Conservation (phyloP, 2,329 filamentous ascomycete genomes). For the Metarhizium album region DNA sequence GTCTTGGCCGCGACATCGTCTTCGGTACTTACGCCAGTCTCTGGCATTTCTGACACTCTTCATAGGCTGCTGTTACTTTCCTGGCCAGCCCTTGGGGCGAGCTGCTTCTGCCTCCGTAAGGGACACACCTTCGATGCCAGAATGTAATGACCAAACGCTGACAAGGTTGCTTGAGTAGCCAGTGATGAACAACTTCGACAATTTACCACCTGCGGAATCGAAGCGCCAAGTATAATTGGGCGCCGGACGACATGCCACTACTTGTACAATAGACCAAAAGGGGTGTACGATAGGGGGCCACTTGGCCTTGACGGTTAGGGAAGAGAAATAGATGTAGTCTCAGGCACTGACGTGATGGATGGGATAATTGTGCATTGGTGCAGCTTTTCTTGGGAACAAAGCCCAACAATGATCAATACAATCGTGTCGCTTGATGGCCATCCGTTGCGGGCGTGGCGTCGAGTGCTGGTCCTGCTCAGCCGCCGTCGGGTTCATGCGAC, state of each 20-base stretch:
- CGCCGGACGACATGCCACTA: slow-evolving; percentile 7
- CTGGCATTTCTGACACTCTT: slow-evolving; percentile 6
- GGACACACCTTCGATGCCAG: slow-evolving; percentile 2
- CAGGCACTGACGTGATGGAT: neutral
- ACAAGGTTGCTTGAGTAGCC: neutral
- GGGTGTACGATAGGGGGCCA: slow-evolving; percentile 1
- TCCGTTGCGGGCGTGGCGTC: neutral
- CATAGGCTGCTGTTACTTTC: slow-evolving; percentile 39
- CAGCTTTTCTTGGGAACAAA: neutral
- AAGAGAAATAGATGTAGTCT: neutral
- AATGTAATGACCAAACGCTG: neutral
- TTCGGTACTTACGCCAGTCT: neutral
- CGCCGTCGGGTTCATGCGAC: too few relatives aligned
- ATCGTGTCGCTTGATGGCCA: neutral
- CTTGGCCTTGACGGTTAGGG: neutral
- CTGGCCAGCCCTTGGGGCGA: slow-evolving; percentile 59
- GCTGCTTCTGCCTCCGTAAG: slow-evolving; percentile 54
- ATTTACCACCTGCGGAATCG: neutral
- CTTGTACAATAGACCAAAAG: slow-evolving; percentile 17
- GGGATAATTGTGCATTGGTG: neutral
- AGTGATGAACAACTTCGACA: neutral
- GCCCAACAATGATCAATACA: neutral
- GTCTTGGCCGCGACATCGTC: slow-evolving; percentile 18
- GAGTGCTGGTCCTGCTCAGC: too few relatives aligned
- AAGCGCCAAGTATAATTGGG: neutral